Conservation (phyloP, 495 filamentous ascomycete species). For the Trichoderma gamsii region DNA sequence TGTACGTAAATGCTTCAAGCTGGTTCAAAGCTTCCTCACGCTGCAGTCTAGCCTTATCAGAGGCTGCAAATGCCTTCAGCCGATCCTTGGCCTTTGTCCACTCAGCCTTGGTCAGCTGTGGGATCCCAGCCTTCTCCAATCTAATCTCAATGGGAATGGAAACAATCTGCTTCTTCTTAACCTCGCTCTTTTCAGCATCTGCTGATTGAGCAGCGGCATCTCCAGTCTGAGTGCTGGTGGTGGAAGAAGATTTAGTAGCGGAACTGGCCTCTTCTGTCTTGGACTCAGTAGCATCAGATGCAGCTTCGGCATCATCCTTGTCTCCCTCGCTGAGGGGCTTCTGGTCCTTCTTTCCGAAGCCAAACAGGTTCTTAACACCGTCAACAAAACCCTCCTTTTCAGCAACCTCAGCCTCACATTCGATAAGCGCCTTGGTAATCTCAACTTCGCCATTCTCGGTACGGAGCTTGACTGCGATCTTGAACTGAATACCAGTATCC, state of each 20-base stretch:
- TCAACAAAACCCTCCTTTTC: slow-evolving; percentile 80
- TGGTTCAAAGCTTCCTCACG: slow-evolving; percentile 89
- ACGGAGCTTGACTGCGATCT: slow-evolving; percentile 66
- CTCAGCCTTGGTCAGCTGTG: slow-evolving; percentile 50
- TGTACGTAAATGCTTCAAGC: slow-evolving; percentile 91
- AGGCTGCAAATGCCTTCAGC: slow-evolving; percentile 73
- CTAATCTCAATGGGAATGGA: slow-evolving; percentile 63
- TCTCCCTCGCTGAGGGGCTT: slow-evolving; percentile 57
- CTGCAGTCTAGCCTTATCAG: slow-evolving; percentile 65
- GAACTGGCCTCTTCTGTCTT: slow-evolving; percentile 29
- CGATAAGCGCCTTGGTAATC: slow-evolving; percentile 65
- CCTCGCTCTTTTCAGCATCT: slow-evolving; percentile 34
- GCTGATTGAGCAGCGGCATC: slow-evolving; percentile 37
- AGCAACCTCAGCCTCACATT: slow-evolving; percentile 67
- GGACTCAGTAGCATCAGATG: slow-evolving; percentile 40
- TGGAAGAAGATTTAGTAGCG: slow-evolving; percentile 32
- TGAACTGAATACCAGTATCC: slow-evolving; percentile 69
- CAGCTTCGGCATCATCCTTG: slow-evolving; percentile 34
- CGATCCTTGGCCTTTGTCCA: slow-evolving; percentile 62
- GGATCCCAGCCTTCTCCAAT: slow-evolving; percentile 54
- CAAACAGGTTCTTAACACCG: slow-evolving; percentile 90
- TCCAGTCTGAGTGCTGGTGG: slow-evolving; percentile 42
- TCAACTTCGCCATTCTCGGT: slow-evolving; percentile 76
- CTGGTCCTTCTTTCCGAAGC: slow-evolving; percentile 85
- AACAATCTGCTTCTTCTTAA: slow-evolving; percentile 61